Percentiles rank a stretch among this genome's conserved stretches.
phyloP scores from a whole-genome alignment of 1,284 basidiomycete genomes.

The Naganishia liquefaciens region DNA sequence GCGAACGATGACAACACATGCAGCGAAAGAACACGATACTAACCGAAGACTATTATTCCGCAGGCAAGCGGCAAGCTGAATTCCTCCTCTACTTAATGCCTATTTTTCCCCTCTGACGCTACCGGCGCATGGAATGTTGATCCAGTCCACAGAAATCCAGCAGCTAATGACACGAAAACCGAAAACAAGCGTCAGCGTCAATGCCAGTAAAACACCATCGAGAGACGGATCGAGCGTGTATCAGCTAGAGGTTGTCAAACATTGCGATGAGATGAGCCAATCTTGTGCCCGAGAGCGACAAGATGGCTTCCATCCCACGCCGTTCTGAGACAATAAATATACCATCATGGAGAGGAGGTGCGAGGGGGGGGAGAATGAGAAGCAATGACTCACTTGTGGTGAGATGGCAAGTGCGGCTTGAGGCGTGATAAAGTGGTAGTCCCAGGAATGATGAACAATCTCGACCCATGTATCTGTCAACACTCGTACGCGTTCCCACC shows the following conservation, averaged over 20 bases:
- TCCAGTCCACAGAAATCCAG: background rate
- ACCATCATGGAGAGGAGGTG: slow-evolving; percentile 31
- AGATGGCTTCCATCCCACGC: slow-evolving; percentile 2
- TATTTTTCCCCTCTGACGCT: background rate
- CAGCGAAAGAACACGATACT: slow-evolving; percentile 15
- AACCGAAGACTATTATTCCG: slow-evolving; percentile 8
- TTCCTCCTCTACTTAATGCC: too few relatives aligned
- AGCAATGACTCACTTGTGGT: background rate
- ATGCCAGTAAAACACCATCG: background rate
- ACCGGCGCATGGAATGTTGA: slow-evolving; percentile 8
- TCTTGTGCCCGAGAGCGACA: background rate
- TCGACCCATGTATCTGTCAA: too few relatives aligned
- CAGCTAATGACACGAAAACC: background rate
- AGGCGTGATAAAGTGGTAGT: background rate
- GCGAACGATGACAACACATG: background rate
- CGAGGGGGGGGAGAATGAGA: background rate
- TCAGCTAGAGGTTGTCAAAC: slow-evolving; percentile 37
- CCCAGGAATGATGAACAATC: too few relatives aligned
- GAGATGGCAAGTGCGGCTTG: background rate
- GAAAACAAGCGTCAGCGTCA: background rate
- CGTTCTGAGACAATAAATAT: slow-evolving; percentile 38
- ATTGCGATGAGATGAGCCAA: slow-evolving; percentile 6
- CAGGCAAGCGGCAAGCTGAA: too few relatives aligned
- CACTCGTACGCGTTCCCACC: too few relatives aligned
- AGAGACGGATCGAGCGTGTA: background rate